Conservation (phyloP, 306 rosid genomes). For the Bauhinia variegata region DNA sequence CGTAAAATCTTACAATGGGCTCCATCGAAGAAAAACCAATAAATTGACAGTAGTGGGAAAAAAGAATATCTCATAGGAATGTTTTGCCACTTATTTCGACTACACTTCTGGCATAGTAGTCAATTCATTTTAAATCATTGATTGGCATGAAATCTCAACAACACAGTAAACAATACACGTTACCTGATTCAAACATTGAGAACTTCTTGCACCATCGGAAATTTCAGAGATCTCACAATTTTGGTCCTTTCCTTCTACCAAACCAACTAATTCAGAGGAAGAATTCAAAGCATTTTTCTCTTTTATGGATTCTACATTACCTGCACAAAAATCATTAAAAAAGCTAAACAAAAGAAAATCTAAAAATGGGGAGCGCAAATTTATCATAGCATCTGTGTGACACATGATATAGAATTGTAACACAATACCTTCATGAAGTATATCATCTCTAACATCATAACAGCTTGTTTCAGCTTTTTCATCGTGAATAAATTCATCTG, state of each 20-base stretch:
- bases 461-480: slow-evolving; percentile 42
- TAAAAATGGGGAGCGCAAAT: slow-evolving; percentile 1
- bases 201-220: slow-evolving; percentile 41
- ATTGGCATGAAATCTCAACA: slow-evolving; percentile 15
- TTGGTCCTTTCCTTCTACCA: slow-evolving; percentile 41
- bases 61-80: neutral
- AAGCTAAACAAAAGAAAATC: slow-evolving; percentile 30
- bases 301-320: slow-evolving; percentile 44
- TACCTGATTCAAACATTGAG: slow-evolving; percentile 60
- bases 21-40: slow-evolving; percentile 21
- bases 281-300: slow-evolving; percentile 48
- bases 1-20: slow-evolving; percentile 20
- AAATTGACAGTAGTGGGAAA: neutral
- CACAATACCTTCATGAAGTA: slow-evolving; percentile 61
- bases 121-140: slow-evolving; percentile 10
- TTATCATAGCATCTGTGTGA: slow-evolving; percentile 12
- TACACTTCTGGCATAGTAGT: slow-evolving; percentile 2
- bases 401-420: slow-evolving; percentile 31
- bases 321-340: slow-evolving; percentile 50
- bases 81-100: slow-evolving; percentile 8
- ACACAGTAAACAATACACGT: slow-evolving; percentile 20
- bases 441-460: slow-evolving; percentile 46
- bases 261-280: slow-evolving; percentile 48
- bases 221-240: slow-evolving; percentile 43
- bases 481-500: slow-evolving; percentile 36